Conservation (phyloP, 2,329 filamentous ascomycete genomes). For the Aspergillus fructus region DNA sequence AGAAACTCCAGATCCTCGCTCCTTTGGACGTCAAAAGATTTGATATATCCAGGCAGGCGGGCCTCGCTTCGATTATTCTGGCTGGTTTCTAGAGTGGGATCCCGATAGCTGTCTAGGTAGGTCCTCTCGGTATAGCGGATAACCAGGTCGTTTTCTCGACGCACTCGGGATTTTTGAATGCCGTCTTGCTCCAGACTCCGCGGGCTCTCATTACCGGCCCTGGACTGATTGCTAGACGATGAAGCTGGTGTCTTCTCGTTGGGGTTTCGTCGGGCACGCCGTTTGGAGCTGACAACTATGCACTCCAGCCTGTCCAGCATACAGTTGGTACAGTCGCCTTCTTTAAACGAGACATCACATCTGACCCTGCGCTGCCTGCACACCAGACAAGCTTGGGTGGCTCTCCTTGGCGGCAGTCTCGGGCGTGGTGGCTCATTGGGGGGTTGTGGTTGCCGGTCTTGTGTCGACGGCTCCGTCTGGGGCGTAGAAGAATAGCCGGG, state of each 20-base stretch:
- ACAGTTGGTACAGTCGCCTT: not conserved
- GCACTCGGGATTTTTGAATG: not conserved
- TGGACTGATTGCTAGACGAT: not conserved
- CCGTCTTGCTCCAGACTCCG: not conserved
- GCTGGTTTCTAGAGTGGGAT: not conserved
- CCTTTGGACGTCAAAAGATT: not conserved
- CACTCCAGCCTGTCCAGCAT: not conserved
- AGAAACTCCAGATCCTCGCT: not conserved
- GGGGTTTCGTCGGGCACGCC: not conserved
- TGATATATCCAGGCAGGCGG: not conserved
- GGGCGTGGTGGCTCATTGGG: not conserved
- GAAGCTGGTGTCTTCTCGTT: not conserved
- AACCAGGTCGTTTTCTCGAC: no score
- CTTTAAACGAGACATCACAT: not conserved
- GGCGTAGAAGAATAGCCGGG: not conserved
- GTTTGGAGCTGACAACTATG: not conserved
- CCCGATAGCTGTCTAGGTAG: no score
- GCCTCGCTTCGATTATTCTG: not conserved
- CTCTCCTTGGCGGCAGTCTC: not conserved
- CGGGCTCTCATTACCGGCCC: not conserved
- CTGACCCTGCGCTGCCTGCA: not conserved
- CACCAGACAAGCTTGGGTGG: not conserved
- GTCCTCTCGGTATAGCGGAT: no score
- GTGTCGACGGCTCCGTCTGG: not conserved
- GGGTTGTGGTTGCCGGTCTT: not conserved